Conservation (phyloP, 164 flowering plant genomes). For the Aristolochia californica region DNA sequence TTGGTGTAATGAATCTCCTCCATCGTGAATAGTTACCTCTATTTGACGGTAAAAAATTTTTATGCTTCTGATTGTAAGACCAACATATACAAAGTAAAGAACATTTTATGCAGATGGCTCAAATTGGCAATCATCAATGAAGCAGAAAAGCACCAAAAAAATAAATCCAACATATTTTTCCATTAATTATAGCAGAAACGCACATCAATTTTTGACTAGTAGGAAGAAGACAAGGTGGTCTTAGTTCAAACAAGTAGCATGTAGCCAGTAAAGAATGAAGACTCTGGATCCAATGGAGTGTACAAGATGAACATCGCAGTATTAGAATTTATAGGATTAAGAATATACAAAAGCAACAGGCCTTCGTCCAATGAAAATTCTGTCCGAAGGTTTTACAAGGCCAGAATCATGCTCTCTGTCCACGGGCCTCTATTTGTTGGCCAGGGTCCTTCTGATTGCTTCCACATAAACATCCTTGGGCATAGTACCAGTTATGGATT, state of each 20-base stretch:
- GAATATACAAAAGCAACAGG: not conserved
- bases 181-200: too few species aligned
- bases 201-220: not conserved
- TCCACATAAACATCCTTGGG: constrained; percentile 64
- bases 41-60: too few species aligned
- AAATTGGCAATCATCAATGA: too few species aligned
- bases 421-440: not conserved
- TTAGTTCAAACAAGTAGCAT: not conserved
- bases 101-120: too few species aligned
- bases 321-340: not conserved
- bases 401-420: not conserved
- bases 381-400: too few species aligned
- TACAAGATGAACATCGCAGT: not conserved
- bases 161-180: too few species aligned
- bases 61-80: too few species aligned
- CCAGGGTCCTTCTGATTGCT: constrained; percentile 58
- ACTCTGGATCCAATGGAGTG: not conserved
- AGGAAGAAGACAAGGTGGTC: not conserved
- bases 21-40: too few species aligned
- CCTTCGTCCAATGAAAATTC: not conserved
- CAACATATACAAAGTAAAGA: too few species aligned
- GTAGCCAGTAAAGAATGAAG: not conserved
- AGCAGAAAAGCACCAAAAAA: too few species aligned
- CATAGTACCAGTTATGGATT: constrained; percentile 78
- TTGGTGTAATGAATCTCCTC: too few species aligned